Base-by-base conservation (phyloP, 345 rosid species). In the Sonneratia alba region DNA sequence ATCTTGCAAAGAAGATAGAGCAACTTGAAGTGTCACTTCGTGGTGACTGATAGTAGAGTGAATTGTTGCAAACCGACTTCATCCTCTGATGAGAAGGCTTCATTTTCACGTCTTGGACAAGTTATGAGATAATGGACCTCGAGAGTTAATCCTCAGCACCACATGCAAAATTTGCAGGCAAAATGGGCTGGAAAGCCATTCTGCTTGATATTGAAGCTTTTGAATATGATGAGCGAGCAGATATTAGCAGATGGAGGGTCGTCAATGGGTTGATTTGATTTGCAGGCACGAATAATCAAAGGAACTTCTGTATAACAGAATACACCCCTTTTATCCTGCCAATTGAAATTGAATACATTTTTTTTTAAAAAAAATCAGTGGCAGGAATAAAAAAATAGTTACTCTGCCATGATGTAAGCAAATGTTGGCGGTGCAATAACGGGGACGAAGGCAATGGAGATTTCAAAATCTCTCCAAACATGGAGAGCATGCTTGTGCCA, bases 1-100 rank as follows among this genome's bases (percentile, higher is more conserved):
- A 94, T 81, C 76, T 90, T 74, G 97, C 96, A 72, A 82, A 82
- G 83, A 78, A 84, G 78, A 86, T 93, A 48, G 90, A 89, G 77
- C 95, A 83, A 77, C 72, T 91, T 74, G 97, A 89, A 81, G 82
- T 93, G 70, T 87, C 91, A 47, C 83, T 89, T 53, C 74, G 81
- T 65, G 75, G 86, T 43, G 82, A 76, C 71, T 84, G 81, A 85
- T 67, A 18, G 34, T 22, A 9, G 15, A 59, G 36, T 21, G 22
- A 22, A 24, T 21, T 22, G 64, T 6, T 24, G 22, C 10, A 13
- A 10, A 59, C 11, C 36, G 22, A 19, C 14, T 7, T 14, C 11
- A 14, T 14, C 2, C 51, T 53, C 22, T 18, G 22, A 15, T 0
- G 59, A 18, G 7, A 53, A 53, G 59, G 22, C 9, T 53, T 3